These are phyloP conservation scores for Lepidium didymum DNA, from an alignment of 345 rosid species.

Conservation along the genomic window DNA sequence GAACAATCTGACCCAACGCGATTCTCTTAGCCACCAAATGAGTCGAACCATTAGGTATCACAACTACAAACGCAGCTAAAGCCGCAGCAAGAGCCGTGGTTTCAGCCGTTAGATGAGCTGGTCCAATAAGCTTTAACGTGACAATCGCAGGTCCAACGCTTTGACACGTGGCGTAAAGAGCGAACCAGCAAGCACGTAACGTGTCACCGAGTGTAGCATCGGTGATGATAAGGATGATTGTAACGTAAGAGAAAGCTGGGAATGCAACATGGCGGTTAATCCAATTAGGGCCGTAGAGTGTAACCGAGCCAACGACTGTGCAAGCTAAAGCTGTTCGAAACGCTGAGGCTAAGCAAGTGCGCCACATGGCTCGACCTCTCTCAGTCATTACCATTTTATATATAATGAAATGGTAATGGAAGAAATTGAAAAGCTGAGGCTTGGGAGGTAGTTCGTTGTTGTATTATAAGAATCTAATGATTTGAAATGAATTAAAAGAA, in stretches of 20 bases:
- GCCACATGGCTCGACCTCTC: slow-evolving; percentile 54
- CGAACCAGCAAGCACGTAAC: slow-evolving; percentile 63
- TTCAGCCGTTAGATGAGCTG: slow-evolving; percentile 42
- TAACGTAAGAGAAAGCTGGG: slow-evolving; percentile 81
- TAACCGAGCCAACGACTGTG: slow-evolving; percentile 51
- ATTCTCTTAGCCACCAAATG: slow-evolving; percentile 62
- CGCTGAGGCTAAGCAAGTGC: slow-evolving; percentile 54
- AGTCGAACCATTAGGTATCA: slow-evolving; percentile 44
- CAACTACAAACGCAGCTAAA: slow-evolving; percentile 53
- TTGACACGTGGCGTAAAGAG: slow-evolving; percentile 62
- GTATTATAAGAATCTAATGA: slow-evolving; percentile 24
- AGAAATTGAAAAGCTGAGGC: not conserved
- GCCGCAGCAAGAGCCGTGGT: slow-evolving; percentile 58
- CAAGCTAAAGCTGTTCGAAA: slow-evolving; percentile 75
- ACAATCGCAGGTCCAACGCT: slow-evolving; percentile 62
- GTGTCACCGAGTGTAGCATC: slow-evolving; percentile 81
- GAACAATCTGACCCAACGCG: slow-evolving; percentile 74
- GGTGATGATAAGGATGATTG: slow-evolving; percentile 48
- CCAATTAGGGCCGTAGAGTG: slow-evolving; percentile 60
- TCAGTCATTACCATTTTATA: slow-evolving; percentile 27
- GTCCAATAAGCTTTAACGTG: slow-evolving; percentile 59
- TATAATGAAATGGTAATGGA: not conserved
- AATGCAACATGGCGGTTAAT: slow-evolving; percentile 42
- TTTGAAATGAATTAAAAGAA: slow-evolving; percentile 7
- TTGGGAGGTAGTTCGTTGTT: slow-evolving; percentile 31